Evolutionary conservation across 2,329 filamentous ascomycete species (phyloP), one percentile per base, ranked within the genome.

Genomic region (Ascochyta pisi): DNA sequence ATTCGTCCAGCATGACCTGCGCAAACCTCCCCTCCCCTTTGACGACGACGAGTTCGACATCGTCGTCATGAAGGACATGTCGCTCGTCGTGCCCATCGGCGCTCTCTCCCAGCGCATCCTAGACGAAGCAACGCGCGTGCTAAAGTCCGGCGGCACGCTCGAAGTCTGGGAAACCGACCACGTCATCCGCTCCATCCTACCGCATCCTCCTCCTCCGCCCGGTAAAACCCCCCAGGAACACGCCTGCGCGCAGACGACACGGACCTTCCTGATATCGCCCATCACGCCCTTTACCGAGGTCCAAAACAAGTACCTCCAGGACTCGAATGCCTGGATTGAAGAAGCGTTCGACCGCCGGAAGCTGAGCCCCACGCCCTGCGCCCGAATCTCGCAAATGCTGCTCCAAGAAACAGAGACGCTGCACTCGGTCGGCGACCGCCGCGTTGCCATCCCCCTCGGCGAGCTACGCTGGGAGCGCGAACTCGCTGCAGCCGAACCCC

Each of bases 151-250:
- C 15, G 94, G 94, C 4, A 86, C 86, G 2, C 70, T 97, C 24
- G 94, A 97, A 72, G 82, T 96, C 15, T 97, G 93, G 93, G 93
- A 96, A 62, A 89, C 89, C 5, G 93, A 97, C 76, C 87, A 92
- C 70, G 84, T 89, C 12, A 86, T 96, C 61, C 89, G 93, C 64
- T 93, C 92, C 74, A 82, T 98, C 26, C 82, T 91, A 46, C 91
- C 91, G 3, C 91, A 95, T 71, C 86, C 90, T 2, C 86, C 88
- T 2, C 83, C 83, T 13, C 79, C 84, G 50, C 76, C 82, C 62
- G 78, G 82, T 23, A 79, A 80, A 55, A 82, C 86, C 16, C 82
- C 86, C 35, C 84, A 87, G 43, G 86, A 91, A 55, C 82, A 85
- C 63, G 81, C 85, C 40, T 82, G 84, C 33, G 89, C 89, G 1